Evolutionary conservation across 2,329 filamentous ascomycete species (phyloP), one percentile per base, ranked within the genome.

Genomic region (Pseudocercospora vitis): DNA sequence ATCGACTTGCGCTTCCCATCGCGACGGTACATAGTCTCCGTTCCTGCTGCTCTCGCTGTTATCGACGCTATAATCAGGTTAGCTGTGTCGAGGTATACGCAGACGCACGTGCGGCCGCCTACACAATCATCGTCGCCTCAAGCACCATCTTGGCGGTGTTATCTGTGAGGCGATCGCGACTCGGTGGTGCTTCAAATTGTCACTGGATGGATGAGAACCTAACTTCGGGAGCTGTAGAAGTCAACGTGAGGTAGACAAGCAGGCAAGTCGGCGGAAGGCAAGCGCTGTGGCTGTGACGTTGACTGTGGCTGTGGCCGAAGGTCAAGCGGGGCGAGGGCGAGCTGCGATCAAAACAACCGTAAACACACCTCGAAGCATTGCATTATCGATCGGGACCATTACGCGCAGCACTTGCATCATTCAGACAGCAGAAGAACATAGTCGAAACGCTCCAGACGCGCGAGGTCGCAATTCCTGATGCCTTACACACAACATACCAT

Each of bases 31-130:
- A 71, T 87, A 87, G 74, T 99, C 94, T 71, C 95, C 94, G 76
- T 99, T 99, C 72, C 94, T 86, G 79, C 90, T 95, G 78, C 88
- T 91, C 79, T 99, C 94, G 79, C 91, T 96, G 81, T 97, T 99
- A 82, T 99, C 94, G 69, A 97, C 90, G 73, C 84, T 86, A 45
- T 16, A 7, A 65, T 56, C 55, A 62, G 40, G 53, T 61, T 18
- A 63, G 56, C 42, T 45, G 23, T 59, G 39, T 54, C 28, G 70
- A 63, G 48, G 18, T 24, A n/a, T 8, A 23, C 12, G 21, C 9
- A 29, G n/a, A 52, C 42, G 52, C 47, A 46, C 39, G 40, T 50
- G 48, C 58, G 52, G 50, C 46, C 61, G 44, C 72, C 19, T 70
- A 79, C 81, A 97, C 86, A 74, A 99, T 89, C 91, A 99, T 97